phyloP scores from a whole-genome alignment of 495 filamentous ascomycete species.

The Cetradonia linearis region DNA sequence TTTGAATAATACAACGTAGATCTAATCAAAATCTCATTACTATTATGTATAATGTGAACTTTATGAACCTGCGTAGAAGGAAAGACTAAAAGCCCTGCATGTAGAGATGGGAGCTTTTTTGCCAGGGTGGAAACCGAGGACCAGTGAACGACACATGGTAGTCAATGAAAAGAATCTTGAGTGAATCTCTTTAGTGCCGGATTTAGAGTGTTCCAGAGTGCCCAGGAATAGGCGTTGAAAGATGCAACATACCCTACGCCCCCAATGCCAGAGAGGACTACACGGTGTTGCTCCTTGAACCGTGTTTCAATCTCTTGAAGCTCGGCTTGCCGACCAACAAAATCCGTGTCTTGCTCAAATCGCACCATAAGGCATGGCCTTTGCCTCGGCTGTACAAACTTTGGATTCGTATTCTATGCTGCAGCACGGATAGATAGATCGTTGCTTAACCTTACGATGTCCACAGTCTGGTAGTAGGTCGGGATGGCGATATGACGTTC shows the following conservation, averaged over 20 bases:
- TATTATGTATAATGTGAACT: too few species aligned
- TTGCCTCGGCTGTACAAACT: neutral
- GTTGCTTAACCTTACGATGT: neutral
- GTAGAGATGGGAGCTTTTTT: too few species aligned
- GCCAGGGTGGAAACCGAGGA: too few species aligned
- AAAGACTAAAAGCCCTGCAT: too few species aligned
- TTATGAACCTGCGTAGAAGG: too few species aligned
- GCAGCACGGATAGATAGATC: neutral
- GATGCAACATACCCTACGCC: conserved; percentile 37
- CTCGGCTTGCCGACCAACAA: conserved; percentile 33
- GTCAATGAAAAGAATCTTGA: neutral
- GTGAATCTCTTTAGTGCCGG: neutral
- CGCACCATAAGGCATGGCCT: conserved; percentile 23
- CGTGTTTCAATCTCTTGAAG: conserved; percentile 28
- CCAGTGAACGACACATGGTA: neutral
- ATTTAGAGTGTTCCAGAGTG: too few species aligned
- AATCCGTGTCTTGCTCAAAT: conserved; percentile 33
- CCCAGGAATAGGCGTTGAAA: neutral
- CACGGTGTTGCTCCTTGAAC: conserved; percentile 23
- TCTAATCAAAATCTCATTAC: too few species aligned
- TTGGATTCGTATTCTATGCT: neutral
- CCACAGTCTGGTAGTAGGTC: neutral
- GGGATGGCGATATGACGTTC: conserved; percentile 3
- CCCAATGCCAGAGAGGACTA: conserved; percentile 37
- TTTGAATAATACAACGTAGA: neutral